phyloP scores from a whole-genome alignment of 2,329 filamentous ascomycete species.

The Aspergillus sp. region DNA sequence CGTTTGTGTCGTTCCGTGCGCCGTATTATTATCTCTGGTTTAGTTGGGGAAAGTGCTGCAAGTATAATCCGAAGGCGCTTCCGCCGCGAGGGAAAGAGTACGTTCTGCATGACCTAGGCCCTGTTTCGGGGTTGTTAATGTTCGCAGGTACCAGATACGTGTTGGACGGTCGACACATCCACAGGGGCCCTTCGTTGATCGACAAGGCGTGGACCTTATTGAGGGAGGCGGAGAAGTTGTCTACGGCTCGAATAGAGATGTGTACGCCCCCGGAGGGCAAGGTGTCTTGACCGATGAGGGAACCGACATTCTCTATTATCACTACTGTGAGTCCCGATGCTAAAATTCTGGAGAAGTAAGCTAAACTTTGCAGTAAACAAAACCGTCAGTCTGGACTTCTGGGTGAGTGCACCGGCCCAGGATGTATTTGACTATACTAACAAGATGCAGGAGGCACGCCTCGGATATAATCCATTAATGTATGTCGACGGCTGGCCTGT shows the following conservation, averaged over 20 bases:
- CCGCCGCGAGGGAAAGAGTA: constrained; percentile 55
- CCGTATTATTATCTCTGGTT: constrained; percentile 36
- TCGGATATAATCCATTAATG: constrained; percentile 29
- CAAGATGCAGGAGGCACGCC: constrained; percentile 24
- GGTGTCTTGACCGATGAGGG: constrained; percentile 52
- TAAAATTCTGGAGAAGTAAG: neutral
- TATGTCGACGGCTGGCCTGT: constrained; percentile 35
- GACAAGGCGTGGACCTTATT: constrained; percentile 53
- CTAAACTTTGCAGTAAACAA: constrained; percentile 26
- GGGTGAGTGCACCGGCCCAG: constrained; percentile 14
- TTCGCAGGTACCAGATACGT: constrained; percentile 57
- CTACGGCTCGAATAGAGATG: constrained; percentile 56
- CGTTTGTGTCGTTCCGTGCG: constrained; percentile 26
- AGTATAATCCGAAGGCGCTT: constrained; percentile 23
- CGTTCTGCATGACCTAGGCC: neutral
- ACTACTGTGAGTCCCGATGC: constrained; percentile 26
- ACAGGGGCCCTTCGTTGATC: constrained; percentile 55
- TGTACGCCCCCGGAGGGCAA: constrained; percentile 67
- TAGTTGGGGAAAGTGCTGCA: constrained; percentile 33
- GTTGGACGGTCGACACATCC: constrained; percentile 58
- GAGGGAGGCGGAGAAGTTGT: constrained; percentile 60
- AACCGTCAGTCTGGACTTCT: constrained; percentile 27
- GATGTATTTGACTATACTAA: constrained; percentile 10
- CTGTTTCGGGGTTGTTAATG: neutral
- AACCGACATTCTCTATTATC: constrained; percentile 33